Evolutionary conservation across 106 monocot species (phyloP), one percentile per base, ranked within the genome.

Genomic region (Acorus calamus): DNA sequence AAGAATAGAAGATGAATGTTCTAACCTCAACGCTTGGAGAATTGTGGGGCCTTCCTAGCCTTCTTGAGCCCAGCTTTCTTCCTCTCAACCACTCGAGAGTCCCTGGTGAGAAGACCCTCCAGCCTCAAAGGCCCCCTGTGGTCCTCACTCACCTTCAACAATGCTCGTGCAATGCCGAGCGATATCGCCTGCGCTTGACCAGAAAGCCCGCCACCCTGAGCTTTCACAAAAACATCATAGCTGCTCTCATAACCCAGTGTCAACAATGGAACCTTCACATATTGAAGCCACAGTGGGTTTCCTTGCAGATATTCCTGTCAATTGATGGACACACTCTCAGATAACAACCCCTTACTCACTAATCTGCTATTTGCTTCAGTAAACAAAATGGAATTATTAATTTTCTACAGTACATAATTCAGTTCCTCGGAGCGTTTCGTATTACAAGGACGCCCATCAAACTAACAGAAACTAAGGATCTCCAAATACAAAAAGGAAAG

Each of bases 21-120:
- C 2, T 69, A 58, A 63, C 62, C 55, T 84, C 47, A 96, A 84
- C 94, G 94, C 53, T 96, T 96, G 42, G 94, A 96, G 71, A 51
- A 96, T 67, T 96, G 94, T 43, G 94, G 94, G 2, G 72, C 69
- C 73, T 96, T 96, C 44, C 94, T 63, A 44, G 94, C 94, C 72
- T 96, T 96, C 65, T 84, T 96, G 2, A 90, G 84, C 49, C 94
- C 94, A 69, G 80, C 80, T 56, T 96, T 96, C 86, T 96, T 96
- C 67, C 94, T 87, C 70, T 96, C 94, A 57, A 96, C 94, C 6
- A 96, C 78, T 10, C 94, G 79, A 28, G 90, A 45, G 67, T 96
- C 94, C 61, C 94, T 81, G 2, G 94, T 90, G 52, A 96, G 79
- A 55, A 96, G 87, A 44, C 90, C 90, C 70, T 87, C 90, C 60